Evolutionary conservation across 768 basidiomycete genomes (phyloP).

Genomic region (Polyporus arcularius): DNA sequence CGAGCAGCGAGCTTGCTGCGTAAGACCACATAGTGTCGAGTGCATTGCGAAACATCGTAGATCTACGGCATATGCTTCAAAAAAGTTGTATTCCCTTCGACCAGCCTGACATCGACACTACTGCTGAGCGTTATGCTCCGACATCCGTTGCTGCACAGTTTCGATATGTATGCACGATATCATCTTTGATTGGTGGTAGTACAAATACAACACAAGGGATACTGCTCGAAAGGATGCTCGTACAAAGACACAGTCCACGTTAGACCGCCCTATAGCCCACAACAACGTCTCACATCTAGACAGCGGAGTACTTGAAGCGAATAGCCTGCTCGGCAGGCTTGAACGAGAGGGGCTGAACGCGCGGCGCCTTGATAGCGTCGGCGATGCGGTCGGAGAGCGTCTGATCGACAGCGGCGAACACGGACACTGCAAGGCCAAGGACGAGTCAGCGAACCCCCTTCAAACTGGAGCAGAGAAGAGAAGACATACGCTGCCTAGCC

Average conservation of each 20-base stretch:
- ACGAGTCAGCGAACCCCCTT: not conserved
- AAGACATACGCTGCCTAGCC: conserved; percentile 62
- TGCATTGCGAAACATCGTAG: no score
- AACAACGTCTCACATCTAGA: not conserved
- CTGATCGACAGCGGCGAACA: conserved; percentile 81
- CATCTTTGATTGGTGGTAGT: not conserved
- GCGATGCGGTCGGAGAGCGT: conserved; percentile 76
- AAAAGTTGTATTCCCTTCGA: no score
- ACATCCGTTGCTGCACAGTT: no score
- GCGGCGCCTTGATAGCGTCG: conserved; percentile 62
- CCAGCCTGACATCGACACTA: no score
- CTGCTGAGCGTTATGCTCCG: no score
- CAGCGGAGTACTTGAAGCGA: conserved; percentile 41
- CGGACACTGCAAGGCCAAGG: conserved; percentile 50
- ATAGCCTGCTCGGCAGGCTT: conserved; percentile 61
- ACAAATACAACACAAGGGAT: not conserved
- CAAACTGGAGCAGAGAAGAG: not conserved
- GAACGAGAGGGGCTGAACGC: conserved; percentile 58
- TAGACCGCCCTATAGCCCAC: not conserved
- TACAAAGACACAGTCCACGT: not conserved
- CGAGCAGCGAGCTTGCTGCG: no score
- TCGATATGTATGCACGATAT: no score
- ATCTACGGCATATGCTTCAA: no score
- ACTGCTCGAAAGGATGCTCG: not conserved
- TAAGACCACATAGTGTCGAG: no score